Conservation (phyloP, 768 basidiomycete genomes). For the Daedaleopsis sinensis region DNA sequence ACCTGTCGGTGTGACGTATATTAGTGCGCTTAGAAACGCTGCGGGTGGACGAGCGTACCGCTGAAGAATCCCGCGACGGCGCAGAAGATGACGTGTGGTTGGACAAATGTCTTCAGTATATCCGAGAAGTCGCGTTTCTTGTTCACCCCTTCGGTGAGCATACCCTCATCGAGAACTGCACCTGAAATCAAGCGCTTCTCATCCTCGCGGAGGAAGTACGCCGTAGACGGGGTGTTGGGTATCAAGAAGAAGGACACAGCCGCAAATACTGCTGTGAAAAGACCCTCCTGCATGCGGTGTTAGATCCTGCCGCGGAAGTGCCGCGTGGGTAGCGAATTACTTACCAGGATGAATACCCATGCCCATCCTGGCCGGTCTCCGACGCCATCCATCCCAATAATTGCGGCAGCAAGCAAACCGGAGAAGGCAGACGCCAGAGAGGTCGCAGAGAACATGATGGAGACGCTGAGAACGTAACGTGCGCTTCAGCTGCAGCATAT, state of each 20-base stretch:
- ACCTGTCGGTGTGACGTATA: conserved; percentile 30
- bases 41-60: not conserved
- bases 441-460: conserved; percentile 47
- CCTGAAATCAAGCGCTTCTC: conserved; percentile 1
- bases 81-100: conserved; percentile 59
- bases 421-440: conserved; percentile 62
- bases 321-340: not conserved
- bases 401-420: conserved; percentile 63
- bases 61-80: conserved; percentile 54
- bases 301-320: not conserved
- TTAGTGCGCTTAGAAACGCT: too few species aligned
- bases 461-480: conserved; percentile 16
- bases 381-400: conserved; percentile 56
- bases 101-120: conserved; percentile 49
- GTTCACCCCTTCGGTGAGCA: conserved; percentile 42
- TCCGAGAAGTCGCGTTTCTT: conserved; percentile 63
- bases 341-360: conserved; percentile 67
- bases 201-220: conserved; percentile 7
- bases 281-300: conserved; percentile 46
- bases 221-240: conserved; percentile 27
- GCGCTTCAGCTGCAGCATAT: conserved; percentile 32
- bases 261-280: conserved; percentile 65
- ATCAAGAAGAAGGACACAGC: conserved; percentile 51
- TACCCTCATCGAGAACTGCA: conserved; percentile 11
- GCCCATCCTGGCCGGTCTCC: conserved; percentile 61